These are phyloP conservation scores for Ophioceras dolichostomum DNA, from an alignment of 2,329 filamentous ascomycete genomes.

Conservation along the genomic window DNA sequence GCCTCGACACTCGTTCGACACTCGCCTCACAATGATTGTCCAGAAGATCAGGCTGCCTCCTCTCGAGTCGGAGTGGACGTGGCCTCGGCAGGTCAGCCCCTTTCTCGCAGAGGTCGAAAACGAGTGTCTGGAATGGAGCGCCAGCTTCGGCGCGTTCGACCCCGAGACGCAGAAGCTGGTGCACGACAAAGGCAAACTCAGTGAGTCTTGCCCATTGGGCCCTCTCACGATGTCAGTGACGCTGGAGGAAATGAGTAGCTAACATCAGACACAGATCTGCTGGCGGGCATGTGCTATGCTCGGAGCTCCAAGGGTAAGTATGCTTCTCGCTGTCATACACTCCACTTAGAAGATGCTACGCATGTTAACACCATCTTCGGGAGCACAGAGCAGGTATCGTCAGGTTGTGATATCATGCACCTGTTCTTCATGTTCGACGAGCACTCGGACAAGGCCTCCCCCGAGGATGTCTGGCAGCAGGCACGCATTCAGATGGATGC, in stretches of 20 bases:
- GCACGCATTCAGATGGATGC: constrained; percentile 10
- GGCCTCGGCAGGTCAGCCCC: constrained; percentile 9
- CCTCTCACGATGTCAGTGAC: no score
- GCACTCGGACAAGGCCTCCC: constrained; percentile 8
- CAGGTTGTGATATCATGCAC: constrained; percentile 13
- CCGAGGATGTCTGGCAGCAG: constrained; percentile 4
- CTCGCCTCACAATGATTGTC: no score
- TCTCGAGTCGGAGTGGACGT: constrained; percentile 7
- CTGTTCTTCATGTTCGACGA: constrained; percentile 16
- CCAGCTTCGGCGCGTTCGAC: constrained; percentile 8
- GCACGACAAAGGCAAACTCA: constrained; percentile 9
- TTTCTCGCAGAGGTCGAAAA: constrained; percentile 2
- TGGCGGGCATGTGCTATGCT: constrained; percentile 8
- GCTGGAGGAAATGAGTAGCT: no score
- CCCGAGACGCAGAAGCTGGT: constrained; percentile 8
- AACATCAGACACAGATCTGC: constrained; percentile 4
- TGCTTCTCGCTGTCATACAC: no score
- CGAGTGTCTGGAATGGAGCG: constrained; percentile 7
- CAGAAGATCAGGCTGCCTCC: constrained; percentile 5
- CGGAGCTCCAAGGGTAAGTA: constrained; percentile 5
- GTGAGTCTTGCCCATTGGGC: no score
- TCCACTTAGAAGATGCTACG: no score
- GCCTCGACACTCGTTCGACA: no score
- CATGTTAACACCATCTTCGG: neutral
- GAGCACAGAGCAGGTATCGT: constrained; percentile 6